These are phyloP conservation scores for Aspergillus sp. DNA, from an alignment of 2,329 filamentous ascomycete genomes.

Conservation along the genomic window DNA sequence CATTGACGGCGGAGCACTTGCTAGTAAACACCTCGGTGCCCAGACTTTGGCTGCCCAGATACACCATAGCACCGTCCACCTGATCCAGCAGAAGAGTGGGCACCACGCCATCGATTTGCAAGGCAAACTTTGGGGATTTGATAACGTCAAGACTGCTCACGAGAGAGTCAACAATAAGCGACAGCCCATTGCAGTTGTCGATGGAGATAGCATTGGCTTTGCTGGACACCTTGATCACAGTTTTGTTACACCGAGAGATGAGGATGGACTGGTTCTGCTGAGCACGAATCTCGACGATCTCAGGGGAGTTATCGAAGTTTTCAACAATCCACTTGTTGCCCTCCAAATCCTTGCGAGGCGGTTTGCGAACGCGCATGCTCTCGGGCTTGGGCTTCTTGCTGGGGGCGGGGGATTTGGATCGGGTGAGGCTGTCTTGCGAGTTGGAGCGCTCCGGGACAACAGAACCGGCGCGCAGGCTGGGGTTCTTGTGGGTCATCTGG, in stretches of 20 bases:
- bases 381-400: slow-evolving; percentile 84
- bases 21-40: slow-evolving; percentile 81
- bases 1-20: slow-evolving; percentile 83
- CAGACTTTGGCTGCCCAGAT: slow-evolving; percentile 76
- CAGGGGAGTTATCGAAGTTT: slow-evolving; percentile 77
- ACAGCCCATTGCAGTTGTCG: slow-evolving; percentile 82
- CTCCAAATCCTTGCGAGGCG: slow-evolving; percentile 72
- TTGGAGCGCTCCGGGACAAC: slow-evolving; percentile 62
- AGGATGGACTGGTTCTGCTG: slow-evolving; percentile 83
- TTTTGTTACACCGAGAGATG: slow-evolving; percentile 87
- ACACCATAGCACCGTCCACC: slow-evolving; percentile 84
- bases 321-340: slow-evolving; percentile 96
- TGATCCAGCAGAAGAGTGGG: slow-evolving; percentile 91
- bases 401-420: slow-evolving; percentile 82
- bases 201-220: slow-evolving; percentile 97
- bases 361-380: slow-evolving; percentile 80
- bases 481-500: slow-evolving; percentile 99
- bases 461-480: slow-evolving; percentile 71
- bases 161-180: slow-evolving; percentile 82
- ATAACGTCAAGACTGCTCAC: slow-evolving; percentile 92
- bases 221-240: slow-evolving; percentile 81
- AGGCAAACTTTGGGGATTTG: slow-evolving; percentile 88
- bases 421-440: slow-evolving; percentile 50
- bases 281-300: slow-evolving; percentile 77
- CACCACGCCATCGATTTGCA: slow-evolving; percentile 83